Evolutionary conservation across 2,329 filamentous ascomycete species (phyloP), one percentile per base, ranked within the genome.

Genomic region (Drechslera avenae): DNA sequence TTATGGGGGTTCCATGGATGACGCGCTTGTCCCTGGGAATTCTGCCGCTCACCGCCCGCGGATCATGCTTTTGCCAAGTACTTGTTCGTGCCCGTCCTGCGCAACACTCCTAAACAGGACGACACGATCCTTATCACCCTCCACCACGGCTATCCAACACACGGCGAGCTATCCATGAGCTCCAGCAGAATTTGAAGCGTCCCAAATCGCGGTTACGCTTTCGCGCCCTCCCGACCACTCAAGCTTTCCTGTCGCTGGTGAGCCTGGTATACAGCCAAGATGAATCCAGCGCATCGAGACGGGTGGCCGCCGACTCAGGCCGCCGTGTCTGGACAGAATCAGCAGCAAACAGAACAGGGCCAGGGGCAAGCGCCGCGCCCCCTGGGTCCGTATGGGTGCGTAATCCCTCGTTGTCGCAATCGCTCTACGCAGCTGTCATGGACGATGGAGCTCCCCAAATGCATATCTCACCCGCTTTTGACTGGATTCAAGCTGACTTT

Each of bases 291-390:
- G 54, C 71, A 73, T 66, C 73, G 72, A 60, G 73, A 75, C 58
- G 71, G 68, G 54, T 75, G 73, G 73, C 71, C 69, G 46, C 66
- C 67, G 56, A 58, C 77, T 36, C 82, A 83, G 59, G 73, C 76
- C 46, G 67, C 75, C 39, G 67, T 68, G 47, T 75, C 81, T 26
- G 81, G 81, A 50, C 71, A 80, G 36, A 76, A 78, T 5, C 58
- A 60, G 35, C 60, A 74, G 46, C 70, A 72, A 65, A 61, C 67
- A 49, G 70, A 74, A 19, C 68, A 72, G 52, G 57, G 41, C 31
- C 70, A 69, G 55, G 63, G 60, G 26, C 72, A 73, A 51, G 56
- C 60, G 18, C 60, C 68, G 43, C 69, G 72, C 31, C 60, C 71
- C 18, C 56, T 74, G 33, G 71, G 69, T 40, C 51, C 66, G 21